phyloP scores from a whole-genome alignment of 2,329 filamentous ascomycete genomes.

The Lasiodiplodia sp. region DNA sequence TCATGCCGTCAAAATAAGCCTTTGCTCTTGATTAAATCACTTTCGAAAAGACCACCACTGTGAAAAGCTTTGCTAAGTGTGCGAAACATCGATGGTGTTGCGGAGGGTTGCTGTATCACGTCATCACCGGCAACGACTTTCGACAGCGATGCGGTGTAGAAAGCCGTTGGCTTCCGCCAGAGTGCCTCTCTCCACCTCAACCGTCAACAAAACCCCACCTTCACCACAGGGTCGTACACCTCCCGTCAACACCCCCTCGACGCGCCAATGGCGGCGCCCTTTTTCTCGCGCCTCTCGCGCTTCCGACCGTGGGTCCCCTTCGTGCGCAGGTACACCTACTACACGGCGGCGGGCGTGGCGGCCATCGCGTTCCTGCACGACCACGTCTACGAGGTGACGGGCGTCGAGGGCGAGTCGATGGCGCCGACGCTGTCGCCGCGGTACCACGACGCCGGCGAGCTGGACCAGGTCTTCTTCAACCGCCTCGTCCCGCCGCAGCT shows the following conservation, averaged over 20 bases:
- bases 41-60: not conserved
- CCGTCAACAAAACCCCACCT: not conserved
- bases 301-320: not conserved
- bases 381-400: constrained; percentile 18
- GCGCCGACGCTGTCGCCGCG: constrained; percentile 54
- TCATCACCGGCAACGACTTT: constrained; percentile 5
- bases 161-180: not conserved
- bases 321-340: not conserved
- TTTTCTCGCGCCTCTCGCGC: constrained; percentile 1
- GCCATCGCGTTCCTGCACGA: not conserved
- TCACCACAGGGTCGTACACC: not conserved
- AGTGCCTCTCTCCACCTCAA: not conserved
- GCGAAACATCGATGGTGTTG: not conserved
- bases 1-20: not conserved
- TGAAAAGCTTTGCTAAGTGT: not conserved
- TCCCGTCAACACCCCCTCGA: not conserved
- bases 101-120: not conserved
- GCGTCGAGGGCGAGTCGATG: constrained; percentile 54
- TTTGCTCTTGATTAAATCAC: too few species aligned
- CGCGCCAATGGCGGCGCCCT: constrained; percentile 10
- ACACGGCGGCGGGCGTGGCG: not conserved
- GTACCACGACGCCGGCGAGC: constrained; percentile 47
- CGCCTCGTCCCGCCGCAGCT: constrained; percentile 38
- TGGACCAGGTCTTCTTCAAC: constrained; percentile 50
- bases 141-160: not conserved